Evolutionary conservation across 1,139 yeast genomes (phyloP).

Genomic region (Geotrichum reessii): DNA sequence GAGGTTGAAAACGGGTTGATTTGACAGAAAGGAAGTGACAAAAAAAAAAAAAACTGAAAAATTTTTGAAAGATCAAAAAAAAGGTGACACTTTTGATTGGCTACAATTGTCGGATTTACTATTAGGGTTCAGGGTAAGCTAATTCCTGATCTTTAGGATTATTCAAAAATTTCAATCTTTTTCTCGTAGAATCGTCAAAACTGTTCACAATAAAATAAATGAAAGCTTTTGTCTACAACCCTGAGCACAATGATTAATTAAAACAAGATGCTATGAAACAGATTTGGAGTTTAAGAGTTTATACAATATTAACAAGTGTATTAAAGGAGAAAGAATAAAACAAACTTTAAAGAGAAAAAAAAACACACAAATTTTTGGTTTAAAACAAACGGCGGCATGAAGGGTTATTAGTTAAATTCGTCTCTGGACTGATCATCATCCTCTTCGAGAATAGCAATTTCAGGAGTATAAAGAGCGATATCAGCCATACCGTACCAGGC

Average conservation of each 20-base stretch:
- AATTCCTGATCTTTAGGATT: too few species aligned
- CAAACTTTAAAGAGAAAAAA: background rate
- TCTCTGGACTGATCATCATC: slow-evolving; percentile 1
- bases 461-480: background rate
- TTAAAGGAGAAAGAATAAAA: background rate
- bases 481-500: slow-evolving; percentile 80
- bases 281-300: background rate
- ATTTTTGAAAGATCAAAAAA: background rate
- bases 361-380: background rate
- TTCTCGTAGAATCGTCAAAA: too few species aligned
- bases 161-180: background rate
- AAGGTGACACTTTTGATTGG: background rate
- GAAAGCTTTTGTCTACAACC: background rate
- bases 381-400: background rate
- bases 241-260: background rate
- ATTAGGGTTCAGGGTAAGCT: background rate
- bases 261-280: background rate
- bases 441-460: slow-evolving; percentile 3
- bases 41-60: background rate
- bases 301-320: background rate
- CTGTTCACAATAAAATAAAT: too few species aligned
- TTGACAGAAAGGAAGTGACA: background rate
- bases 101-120: background rate
- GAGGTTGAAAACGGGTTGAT: background rate
- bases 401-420: background rate